phyloP scores from a whole-genome alignment of 2,329 filamentous ascomycete genomes.

The Exophiala aquamarina region DNA sequence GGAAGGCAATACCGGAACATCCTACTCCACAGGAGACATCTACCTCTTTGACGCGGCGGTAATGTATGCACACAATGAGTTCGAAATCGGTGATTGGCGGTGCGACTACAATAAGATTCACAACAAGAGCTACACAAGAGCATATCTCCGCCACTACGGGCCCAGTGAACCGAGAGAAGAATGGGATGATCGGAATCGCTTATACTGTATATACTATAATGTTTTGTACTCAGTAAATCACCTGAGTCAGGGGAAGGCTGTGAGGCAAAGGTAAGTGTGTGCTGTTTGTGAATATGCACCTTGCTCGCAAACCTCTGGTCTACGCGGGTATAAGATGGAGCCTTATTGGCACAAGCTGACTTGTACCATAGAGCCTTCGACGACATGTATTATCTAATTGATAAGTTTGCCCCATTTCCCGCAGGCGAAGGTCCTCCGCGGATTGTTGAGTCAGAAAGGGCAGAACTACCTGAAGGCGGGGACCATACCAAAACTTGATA shows the following conservation, averaged over 20 bases:
- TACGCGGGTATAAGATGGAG: no score
- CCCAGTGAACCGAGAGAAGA: slow-evolving; percentile 22
- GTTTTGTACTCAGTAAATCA: slow-evolving; percentile 24
- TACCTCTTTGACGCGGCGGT: slow-evolving; percentile 40
- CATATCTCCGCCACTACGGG: slow-evolving; percentile 16
- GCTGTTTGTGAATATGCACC: background rate
- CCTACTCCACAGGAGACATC: slow-evolving; percentile 30
- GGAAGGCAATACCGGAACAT: slow-evolving; percentile 41
- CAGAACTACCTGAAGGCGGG: slow-evolving; percentile 14
- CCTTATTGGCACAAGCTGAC: background rate
- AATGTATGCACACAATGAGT: slow-evolving; percentile 44
- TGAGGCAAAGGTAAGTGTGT: slow-evolving; percentile 24
- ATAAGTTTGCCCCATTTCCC: slow-evolving; percentile 30
- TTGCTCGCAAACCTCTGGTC: background rate
- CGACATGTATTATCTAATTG: slow-evolving; percentile 30
- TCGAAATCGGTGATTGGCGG: slow-evolving; percentile 20
- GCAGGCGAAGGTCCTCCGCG: slow-evolving; percentile 22
- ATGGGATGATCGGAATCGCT: slow-evolving; percentile 24
- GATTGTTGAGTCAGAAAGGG: slow-evolving; percentile 18
- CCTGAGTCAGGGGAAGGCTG: slow-evolving; percentile 13
- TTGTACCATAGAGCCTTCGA: slow-evolving; percentile 25
- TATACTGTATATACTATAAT: slow-evolving; percentile 25
- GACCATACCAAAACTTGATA: slow-evolving; percentile 21
- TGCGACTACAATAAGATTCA: slow-evolving; percentile 18
- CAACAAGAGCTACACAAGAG: slow-evolving; percentile 8